Base-by-base conservation (phyloP, 2,329 filamentous ascomycete genomes). In the Aspergillus sp. region DNA sequence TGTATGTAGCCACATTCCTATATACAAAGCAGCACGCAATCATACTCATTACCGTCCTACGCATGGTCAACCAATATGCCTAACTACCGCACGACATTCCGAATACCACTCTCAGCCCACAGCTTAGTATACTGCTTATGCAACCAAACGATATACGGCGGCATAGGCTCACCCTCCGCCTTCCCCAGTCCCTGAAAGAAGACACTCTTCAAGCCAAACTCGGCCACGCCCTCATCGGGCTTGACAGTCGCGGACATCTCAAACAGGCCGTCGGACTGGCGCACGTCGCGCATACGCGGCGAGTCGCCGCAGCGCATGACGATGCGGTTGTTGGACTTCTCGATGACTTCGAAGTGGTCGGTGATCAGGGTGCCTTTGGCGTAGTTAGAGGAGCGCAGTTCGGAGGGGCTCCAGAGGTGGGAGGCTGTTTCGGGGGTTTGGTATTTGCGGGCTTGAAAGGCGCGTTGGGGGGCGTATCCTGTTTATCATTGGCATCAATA, bases 321-420 rank as follows among this genome's bases (percentile, higher is more conserved):
- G 49, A 86, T 82, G 7, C 74, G 70, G 5, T 73, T 73, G 0
- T 76, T 69, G 0, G 77, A 81, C 66, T 83, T 83, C 45, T 81
- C 77, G 1, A 87, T 69, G 0, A 87, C 82, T 62, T 86, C 81
- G 58, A 87, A 87, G 63, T 87, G 83, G 60, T 87, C 82, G 3
- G 80, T 84, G 48, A 87, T 77, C 36, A 72, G 60, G 1, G 83
- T 84, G 32, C 83, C 83, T 35, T 75, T 71, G 19, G 81, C 75
- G 59, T 86, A 87, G 7, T 55, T 72, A 48, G 72, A 79, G n/a
- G 65, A 55, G 4, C 72, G 62, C 1, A 87, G 74, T 44, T 82
- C 73, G 7, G 73, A 64, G 3, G 62, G 68, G 2, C 75, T 73
- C 81, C 83, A 87, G 1, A 86, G 74, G 52, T 86, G 79, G 41